These are phyloP conservation scores for Dorcoceras hygrometricum DNA, from an alignment of 257 asterid genomes.

Conservation along the genomic window DNA sequence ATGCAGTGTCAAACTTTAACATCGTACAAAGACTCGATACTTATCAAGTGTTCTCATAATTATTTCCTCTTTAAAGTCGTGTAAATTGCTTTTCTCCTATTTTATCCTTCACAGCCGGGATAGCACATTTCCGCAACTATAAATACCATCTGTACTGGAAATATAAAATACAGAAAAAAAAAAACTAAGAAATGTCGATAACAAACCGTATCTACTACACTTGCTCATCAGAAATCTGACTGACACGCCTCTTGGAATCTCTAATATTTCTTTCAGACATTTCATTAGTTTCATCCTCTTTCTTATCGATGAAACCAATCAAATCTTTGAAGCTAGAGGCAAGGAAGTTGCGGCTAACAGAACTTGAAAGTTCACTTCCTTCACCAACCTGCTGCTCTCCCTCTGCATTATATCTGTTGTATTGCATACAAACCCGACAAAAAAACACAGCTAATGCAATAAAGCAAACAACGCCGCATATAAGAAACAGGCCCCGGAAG, in stretches of 20 bases:
- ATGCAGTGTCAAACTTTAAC: background rate
- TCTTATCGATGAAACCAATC: constrained; percentile 62
- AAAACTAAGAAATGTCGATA: background rate
- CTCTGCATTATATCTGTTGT: constrained; percentile 44
- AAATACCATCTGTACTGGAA: constrained; percentile 11
- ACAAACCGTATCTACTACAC: constrained; percentile 17
- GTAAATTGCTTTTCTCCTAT: constrained; percentile 13
- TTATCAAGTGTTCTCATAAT: background rate
- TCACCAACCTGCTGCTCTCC: constrained; percentile 36
- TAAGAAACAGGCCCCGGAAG: constrained; percentile 89
- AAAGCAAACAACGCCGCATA: constrained; percentile 64
- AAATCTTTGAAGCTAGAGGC: constrained; percentile 59
- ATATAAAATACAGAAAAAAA: constrained; percentile 12
- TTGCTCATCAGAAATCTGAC: constrained; percentile 41
- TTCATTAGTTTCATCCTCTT: constrained; percentile 72
- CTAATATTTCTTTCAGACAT: constrained; percentile 42
- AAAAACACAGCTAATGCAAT: constrained; percentile 46
- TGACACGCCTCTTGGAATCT: constrained; percentile 34
- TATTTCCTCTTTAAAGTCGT: constrained; percentile 2
- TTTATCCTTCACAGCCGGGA: background rate
- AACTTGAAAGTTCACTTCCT: constrained; percentile 34
- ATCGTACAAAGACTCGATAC: constrained; percentile 4
- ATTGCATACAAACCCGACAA: constrained; percentile 60
- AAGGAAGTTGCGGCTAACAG: constrained; percentile 32
- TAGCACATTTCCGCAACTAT: background rate